A percentile compares a stretch with the other conserved stretches of the same genome.
Conservation (phyloP, 1,284 basidiomycete species). For the Xerocomus cyaneibrunnescens region DNA sequence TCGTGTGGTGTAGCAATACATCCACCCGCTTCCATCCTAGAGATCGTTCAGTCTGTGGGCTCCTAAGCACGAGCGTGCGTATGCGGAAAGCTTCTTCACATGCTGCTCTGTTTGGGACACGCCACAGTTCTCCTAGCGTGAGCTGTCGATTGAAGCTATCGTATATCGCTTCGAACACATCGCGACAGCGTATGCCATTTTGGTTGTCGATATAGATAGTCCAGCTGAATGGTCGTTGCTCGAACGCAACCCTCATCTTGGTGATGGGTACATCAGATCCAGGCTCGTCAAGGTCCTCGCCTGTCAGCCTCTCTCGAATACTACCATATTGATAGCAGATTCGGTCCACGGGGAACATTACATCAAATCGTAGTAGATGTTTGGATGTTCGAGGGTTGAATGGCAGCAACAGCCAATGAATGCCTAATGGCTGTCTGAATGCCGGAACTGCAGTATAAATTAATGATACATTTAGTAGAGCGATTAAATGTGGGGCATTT, state of each 20-base stretch:
- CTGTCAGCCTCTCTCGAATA: conserved; percentile 20
- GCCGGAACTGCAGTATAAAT: not conserved
- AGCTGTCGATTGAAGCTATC: conserved; percentile 45
- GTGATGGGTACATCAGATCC: conserved; percentile 35
- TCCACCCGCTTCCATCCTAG: conserved; percentile 53
- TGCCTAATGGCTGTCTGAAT: not conserved
- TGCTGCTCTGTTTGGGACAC: conserved; percentile 34
- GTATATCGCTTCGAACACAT: conserved; percentile 56
- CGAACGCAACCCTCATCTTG: conserved; percentile 39
- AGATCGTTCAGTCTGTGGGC: conserved; percentile 37
- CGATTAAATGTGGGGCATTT: not conserved
- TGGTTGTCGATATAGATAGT: conserved; percentile 43
- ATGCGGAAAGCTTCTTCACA: conserved; percentile 43
- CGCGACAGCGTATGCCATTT: conserved; percentile 47
- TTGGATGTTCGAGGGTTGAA: conserved; percentile 29
- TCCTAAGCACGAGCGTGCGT: conserved; percentile 41
- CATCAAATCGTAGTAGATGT: conserved; percentile 30
- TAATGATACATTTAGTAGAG: not conserved
- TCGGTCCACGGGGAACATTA: conserved; percentile 28
- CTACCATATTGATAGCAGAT: conserved; percentile 22
- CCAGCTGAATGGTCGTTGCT: conserved; percentile 39
- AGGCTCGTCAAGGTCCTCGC: conserved; percentile 35
- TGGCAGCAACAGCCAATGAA: conserved; percentile 46
- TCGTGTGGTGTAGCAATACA: conserved; percentile 42
- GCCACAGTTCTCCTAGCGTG: conserved; percentile 40